Percentiles rank a stretch among this genome's conserved stretches.
Conservation (phyloP, 495 filamentous ascomycete genomes). For the Hypomontagnella monticulosa region DNA sequence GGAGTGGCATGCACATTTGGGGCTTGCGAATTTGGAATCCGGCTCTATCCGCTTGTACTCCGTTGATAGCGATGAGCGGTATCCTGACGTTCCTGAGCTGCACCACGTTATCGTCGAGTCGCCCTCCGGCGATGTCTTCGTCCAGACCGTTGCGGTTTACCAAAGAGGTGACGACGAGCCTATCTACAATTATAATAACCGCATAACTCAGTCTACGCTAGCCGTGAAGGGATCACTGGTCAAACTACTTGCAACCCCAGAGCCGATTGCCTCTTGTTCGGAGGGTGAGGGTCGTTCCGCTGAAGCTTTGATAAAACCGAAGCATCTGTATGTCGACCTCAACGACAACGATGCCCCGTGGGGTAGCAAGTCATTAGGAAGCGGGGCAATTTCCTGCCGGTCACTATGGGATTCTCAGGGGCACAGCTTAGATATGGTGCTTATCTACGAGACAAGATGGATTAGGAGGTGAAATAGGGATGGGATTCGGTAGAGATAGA, state of each 20-base stretch:
- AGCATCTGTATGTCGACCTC: constrained; percentile 35
- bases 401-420: constrained; percentile 45
- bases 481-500: neutral
- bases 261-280: neutral
- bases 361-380: constrained; percentile 4
- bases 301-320: constrained; percentile 16
- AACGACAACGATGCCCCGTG: neutral
- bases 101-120: constrained; percentile 39
- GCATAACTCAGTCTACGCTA: neutral
- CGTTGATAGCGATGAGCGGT: neutral
- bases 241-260: neutral
- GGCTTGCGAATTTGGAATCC: constrained; percentile 36
- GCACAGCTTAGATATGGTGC: constrained; percentile 34
- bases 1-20: constrained; percentile 72
- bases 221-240: constrained; percentile 11
- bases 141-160: constrained; percentile 33
- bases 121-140: constrained; percentile 28
- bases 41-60: constrained; percentile 31
- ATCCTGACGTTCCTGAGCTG: constrained; percentile 4
- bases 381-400: constrained; percentile 41
- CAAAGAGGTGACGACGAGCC: neutral
- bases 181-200: neutral
- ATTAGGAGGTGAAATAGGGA: neutral
- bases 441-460: constrained; percentile 41
- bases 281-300: neutral